These are phyloP conservation scores for Metschnikowia amazonensis DNA, from an alignment of 805 yeast genomes.

Conservation along the genomic window DNA sequence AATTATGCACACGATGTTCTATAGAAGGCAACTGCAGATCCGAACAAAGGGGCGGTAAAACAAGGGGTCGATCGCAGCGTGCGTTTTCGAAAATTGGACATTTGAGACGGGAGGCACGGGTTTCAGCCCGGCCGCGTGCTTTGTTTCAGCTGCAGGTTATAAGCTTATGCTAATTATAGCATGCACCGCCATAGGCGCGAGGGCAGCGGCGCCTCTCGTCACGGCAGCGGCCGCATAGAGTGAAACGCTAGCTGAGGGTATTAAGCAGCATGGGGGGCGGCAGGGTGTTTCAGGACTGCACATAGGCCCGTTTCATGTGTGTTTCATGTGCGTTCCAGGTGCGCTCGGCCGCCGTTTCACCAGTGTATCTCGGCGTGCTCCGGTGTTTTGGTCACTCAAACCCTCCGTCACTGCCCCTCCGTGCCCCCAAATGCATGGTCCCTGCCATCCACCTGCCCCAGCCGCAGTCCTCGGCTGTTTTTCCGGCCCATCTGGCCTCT, in stretches of 20 bases:
- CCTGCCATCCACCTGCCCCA: background rate
- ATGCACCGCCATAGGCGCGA: background rate
- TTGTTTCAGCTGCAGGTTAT: background rate
- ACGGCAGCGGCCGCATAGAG: background rate
- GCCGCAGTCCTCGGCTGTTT: no score
- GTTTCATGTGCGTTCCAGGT: slow-evolving; percentile 4
- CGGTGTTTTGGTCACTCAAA: no score
- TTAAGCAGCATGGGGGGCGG: background rate
- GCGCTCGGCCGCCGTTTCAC: slow-evolving; percentile 3
- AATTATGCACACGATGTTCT: background rate
- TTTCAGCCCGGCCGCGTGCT: no score
- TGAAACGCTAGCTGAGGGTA: no score
- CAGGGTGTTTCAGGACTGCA: slow-evolving; percentile 4
- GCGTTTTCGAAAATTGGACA: no score
- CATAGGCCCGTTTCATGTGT: background rate
- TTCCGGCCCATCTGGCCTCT: background rate
- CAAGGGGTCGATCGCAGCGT: background rate
- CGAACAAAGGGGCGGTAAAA: background rate
- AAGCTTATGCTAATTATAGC: background rate
- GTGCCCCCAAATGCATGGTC: no score
- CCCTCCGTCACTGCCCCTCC: background rate
- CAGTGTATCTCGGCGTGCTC: background rate
- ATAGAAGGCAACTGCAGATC: background rate
- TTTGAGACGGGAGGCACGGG: no score
- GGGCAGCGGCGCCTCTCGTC: background rate